Percentiles rank a stretch among this genome's conserved stretches.
Conservation (phyloP, 2,329 filamentous ascomycete genomes). For the Colletotrichum acutatum region DNA sequence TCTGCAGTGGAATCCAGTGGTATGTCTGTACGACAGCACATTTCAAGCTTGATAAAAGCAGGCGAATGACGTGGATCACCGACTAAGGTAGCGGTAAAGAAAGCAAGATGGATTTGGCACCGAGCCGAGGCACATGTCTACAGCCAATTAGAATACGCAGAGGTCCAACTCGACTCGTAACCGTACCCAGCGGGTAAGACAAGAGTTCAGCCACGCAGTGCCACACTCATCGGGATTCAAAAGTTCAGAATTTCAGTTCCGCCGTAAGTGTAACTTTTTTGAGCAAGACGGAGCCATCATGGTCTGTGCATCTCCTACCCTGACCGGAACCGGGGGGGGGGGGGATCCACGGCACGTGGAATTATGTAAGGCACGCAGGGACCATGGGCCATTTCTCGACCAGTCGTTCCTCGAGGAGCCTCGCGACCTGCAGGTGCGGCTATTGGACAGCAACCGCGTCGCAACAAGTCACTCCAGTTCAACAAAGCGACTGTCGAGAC, state of each 20-base stretch:
- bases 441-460: constrained; percentile 36
- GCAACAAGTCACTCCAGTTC: constrained; percentile 25
- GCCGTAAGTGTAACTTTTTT: neutral
- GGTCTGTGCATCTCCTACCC: constrained; percentile 1
- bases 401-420: constrained; percentile 17
- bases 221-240: neutral
- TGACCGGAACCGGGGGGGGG: constrained; percentile 1
- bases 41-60: neutral
- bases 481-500: constrained; percentile 26
- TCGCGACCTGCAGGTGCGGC: constrained; percentile 30
- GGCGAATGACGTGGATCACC: constrained; percentile 4
- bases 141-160: constrained; percentile 14
- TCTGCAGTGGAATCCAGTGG: neutral
- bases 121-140: constrained; percentile 22
- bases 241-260: neutral
- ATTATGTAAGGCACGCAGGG: constrained; percentile 29
- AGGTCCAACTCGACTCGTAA: neutral
- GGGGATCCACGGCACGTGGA: constrained; percentile 14
- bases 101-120: neutral
- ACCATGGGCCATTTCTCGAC: constrained; percentile 4
- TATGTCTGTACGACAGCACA: neutral
- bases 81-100: neutral
- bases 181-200: neutral
- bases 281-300: neutral
- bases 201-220: neutral